phyloP scores from a whole-genome alignment of 495 filamentous ascomycete species.

The Annulohypoxylon bovei region DNA sequence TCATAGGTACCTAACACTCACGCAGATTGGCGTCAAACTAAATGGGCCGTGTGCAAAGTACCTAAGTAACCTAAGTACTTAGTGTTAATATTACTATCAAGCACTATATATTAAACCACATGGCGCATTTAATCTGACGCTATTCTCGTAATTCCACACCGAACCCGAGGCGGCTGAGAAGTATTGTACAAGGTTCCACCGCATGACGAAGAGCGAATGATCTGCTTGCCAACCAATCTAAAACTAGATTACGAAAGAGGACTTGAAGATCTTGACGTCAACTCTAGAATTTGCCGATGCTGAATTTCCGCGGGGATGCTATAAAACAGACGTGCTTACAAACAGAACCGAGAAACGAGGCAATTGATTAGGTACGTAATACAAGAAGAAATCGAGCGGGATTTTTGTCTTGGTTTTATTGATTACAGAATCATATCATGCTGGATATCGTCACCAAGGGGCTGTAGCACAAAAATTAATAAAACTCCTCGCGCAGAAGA shows the following conservation, averaged over 20 bases:
- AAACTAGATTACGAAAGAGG: not conserved
- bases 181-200: not conserved
- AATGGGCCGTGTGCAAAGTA: too few species aligned
- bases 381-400: not conserved
- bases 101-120: too few species aligned
- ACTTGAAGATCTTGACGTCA: not conserved
- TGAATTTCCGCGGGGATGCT: not conserved
- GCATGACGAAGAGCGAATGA: not conserved
- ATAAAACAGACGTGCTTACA: not conserved
- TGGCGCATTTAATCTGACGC: too few species aligned
- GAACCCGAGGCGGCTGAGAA: constrained; percentile 1
- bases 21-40: too few species aligned
- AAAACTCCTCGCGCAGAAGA: too few species aligned
- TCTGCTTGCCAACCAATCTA: not conserved
- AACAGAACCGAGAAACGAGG: not conserved
- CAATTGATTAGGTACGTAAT: not conserved
- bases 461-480: too few species aligned
- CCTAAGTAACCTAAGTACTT: too few species aligned
- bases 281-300: not conserved
- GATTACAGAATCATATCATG: not conserved
- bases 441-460: too few species aligned
- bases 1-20: too few species aligned
- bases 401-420: not conserved
- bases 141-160: not conserved
- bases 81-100: too few species aligned